Evolutionary conservation across 306 rosid genomes (phyloP).

Genomic region (Gastrolobium bilobum): DNA sequence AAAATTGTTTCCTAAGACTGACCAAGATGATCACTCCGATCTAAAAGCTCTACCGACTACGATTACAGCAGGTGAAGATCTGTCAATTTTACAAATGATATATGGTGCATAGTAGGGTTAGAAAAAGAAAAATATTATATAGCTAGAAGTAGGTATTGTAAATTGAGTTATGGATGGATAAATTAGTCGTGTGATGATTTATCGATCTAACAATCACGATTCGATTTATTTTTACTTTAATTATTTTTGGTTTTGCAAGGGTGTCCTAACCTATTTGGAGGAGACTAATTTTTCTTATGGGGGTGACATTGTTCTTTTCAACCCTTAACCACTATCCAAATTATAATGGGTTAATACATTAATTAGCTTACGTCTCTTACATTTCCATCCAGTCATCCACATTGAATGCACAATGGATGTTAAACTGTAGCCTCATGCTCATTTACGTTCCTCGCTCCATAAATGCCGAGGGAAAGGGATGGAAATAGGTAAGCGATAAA

Average conservation of each 20-base stretch:
- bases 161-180: background rate
- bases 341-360: conserved; percentile 18
- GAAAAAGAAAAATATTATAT: conserved; percentile 18
- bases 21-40: conserved; percentile 2
- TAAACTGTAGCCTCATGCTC: conserved; percentile 34
- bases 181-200: background rate
- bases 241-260: too few species aligned
- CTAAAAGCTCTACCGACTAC: background rate
- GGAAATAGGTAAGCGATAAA: conserved; percentile 1
- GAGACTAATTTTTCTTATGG: background rate
- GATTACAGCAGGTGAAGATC: background rate
- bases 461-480: conserved; percentile 30
- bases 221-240: background rate
- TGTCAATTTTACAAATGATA: conserved; percentile 17
- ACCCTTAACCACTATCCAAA: background rate
- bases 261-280: too few species aligned
- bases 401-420: conserved; percentile 43
- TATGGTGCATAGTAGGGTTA: conserved; percentile 20
- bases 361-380: conserved; percentile 21
- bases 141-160: conserved; percentile 26
- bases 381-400: conserved; percentile 20
- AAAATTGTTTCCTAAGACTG: background rate
- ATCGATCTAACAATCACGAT: background rate
- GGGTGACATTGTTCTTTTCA: background rate
- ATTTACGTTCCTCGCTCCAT: conserved; percentile 40